Evolutionary conservation across 2,329 filamentous ascomycete species (phyloP).

Genomic region (Fusarium penzigii): DNA sequence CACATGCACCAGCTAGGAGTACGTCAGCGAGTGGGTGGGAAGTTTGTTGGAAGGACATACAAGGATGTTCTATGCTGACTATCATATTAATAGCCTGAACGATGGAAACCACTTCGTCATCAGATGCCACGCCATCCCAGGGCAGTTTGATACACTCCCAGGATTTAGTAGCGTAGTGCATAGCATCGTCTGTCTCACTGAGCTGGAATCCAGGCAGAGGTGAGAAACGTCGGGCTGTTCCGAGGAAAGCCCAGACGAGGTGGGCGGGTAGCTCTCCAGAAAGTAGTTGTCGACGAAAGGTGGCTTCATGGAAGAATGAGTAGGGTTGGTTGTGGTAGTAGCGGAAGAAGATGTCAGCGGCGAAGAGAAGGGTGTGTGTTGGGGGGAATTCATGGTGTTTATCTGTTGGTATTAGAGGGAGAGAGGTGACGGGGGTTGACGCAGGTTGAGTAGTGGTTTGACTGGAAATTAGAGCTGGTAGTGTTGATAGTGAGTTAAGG

Average conservation of each 20-base stretch:
- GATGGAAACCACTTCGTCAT: background rate
- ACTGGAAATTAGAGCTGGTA: background rate
- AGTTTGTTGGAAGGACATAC: background rate
- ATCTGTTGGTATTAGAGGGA: background rate
- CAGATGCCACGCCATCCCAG: background rate
- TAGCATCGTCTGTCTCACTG: background rate
- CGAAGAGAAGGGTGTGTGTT: background rate
- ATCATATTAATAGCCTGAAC: background rate
- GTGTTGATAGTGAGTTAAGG: background rate
- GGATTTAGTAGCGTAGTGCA: background rate
- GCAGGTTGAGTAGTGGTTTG: background rate
- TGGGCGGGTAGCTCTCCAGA: background rate
- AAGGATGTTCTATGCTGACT: background rate
- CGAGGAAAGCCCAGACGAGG: background rate
- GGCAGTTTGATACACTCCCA: background rate
- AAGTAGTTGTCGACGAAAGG: background rate
- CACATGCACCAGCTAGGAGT: background rate
- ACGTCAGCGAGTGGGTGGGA: background rate
- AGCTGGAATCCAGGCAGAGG: background rate
- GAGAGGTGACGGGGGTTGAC: background rate
- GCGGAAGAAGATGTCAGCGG: background rate
- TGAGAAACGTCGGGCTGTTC: background rate
- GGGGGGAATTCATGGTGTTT: background rate
- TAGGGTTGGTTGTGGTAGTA: slow-evolving; percentile 1
- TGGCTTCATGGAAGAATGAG: background rate